phyloP scores from a whole-genome alignment of 2,329 filamentous ascomycete species.

The Alternaria gansuensis region DNA sequence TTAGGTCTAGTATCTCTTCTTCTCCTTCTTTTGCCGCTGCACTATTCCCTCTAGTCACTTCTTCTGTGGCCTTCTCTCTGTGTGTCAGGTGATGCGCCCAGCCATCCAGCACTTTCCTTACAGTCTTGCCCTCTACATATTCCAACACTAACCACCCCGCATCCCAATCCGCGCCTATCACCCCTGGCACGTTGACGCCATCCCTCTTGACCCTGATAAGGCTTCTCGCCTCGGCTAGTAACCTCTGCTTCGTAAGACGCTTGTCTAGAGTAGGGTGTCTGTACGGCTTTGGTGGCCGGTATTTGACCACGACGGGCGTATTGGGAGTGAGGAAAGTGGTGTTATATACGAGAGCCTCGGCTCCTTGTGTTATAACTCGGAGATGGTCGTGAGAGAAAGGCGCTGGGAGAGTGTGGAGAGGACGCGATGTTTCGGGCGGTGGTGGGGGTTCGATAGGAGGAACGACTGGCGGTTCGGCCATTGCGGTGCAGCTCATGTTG shows the following conservation, averaged over 20 bases:
- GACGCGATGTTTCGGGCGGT: conserved; percentile 31
- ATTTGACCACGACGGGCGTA: conserved; percentile 82
- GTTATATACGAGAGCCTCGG: conserved; percentile 92
- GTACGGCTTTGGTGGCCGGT: conserved; percentile 90
- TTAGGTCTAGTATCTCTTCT: conserved; percentile 59
- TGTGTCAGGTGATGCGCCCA: conserved; percentile 62
- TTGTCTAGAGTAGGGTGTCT: conserved; percentile 88
- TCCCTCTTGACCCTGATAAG: conserved; percentile 80
- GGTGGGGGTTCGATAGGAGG: conserved; percentile 33
- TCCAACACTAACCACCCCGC: conserved; percentile 65
- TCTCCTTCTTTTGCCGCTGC: conserved; percentile 39
- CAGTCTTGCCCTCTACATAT: conserved; percentile 68
- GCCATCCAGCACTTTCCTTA: conserved; percentile 73
- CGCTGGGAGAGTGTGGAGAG: conserved; percentile 39
- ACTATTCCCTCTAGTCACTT: neutral
- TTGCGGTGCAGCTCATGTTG: conserved; percentile 15
- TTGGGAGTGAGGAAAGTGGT: conserved; percentile 77
- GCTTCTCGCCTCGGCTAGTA: conserved; percentile 88
- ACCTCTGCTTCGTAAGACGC: conserved; percentile 84
- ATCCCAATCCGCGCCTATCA: conserved; percentile 74
- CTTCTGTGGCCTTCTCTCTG: conserved; percentile 2
- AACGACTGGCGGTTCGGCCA: conserved; percentile 35
- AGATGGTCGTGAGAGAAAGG: conserved; percentile 65
- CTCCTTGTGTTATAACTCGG: conserved; percentile 85
- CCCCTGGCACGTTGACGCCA: conserved; percentile 80